A percentile compares a stretch with the other conserved stretches of the same genome.
Evolutionary conservation across 345 rosid genomes (phyloP).

Genomic region (Rubroshorea leprosula): DNA sequence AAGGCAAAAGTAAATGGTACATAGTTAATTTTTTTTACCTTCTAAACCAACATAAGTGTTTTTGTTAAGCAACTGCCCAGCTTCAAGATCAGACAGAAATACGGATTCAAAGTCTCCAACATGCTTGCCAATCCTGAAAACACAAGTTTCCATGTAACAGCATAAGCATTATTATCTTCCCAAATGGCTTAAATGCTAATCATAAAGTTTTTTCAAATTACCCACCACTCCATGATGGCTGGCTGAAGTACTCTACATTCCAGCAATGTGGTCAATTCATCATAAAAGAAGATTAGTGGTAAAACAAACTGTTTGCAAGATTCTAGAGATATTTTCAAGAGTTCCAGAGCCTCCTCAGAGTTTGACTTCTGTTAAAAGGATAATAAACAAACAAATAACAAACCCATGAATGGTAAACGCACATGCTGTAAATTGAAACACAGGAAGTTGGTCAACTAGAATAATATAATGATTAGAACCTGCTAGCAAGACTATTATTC

Average conservation of each 20-base stretch:
- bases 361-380: constrained; percentile 43
- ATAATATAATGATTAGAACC: no score
- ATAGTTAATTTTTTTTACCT: constrained; percentile 40
- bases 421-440: no score
- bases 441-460: no score
- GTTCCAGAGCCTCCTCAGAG: constrained; percentile 69
- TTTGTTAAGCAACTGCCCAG: constrained; percentile 41
- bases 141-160: constrained; percentile 6
- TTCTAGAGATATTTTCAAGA: constrained; percentile 57
- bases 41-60: constrained; percentile 50
- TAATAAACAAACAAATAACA: constrained; percentile 5
- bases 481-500: no score
- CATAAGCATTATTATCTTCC: constrained; percentile 7
- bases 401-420: constrained; percentile 12
- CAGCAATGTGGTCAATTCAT: constrained; percentile 57
- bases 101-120: constrained; percentile 72
- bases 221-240: constrained; percentile 70
- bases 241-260: constrained; percentile 54
- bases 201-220: constrained; percentile 11
- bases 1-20: constrained; percentile 8
- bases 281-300: constrained; percentile 58
- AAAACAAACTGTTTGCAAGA: constrained; percentile 60
- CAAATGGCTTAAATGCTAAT: constrained; percentile 17
- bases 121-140: constrained; percentile 64
- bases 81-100: constrained; percentile 65